These are phyloP conservation scores for Apostasia ramifera DNA, from an alignment of 106 monocot species.

Conservation along the genomic window DNA sequence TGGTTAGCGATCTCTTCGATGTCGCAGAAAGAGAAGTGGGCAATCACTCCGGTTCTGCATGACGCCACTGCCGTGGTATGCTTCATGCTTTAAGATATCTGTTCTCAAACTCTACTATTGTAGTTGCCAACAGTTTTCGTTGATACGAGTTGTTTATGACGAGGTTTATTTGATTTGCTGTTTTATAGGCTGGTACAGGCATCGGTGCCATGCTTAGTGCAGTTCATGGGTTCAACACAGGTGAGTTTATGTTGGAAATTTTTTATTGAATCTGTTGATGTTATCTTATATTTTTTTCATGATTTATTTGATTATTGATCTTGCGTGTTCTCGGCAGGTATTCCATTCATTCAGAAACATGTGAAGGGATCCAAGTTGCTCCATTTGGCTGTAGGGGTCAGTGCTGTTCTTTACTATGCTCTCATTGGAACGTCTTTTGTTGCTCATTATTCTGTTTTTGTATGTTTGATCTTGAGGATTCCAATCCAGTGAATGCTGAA, in stretches of 20 bases:
- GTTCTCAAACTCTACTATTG: not conserved
- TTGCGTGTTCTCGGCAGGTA: slow-evolving; percentile 27
- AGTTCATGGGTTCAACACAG: slow-evolving; percentile 76
- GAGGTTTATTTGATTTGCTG: not conserved
- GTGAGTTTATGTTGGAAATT: slow-evolving; percentile 10
- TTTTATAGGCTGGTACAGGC: slow-evolving; percentile 74
- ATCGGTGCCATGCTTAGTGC: slow-evolving; percentile 67
- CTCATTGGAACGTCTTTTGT: too few relatives aligned
- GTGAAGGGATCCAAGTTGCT: slow-evolving; percentile 74
- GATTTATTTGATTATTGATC: not conserved
- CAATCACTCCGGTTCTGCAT: slow-evolving; percentile 65
- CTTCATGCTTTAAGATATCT: not conserved
- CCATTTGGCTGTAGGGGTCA: slow-evolving; percentile 62
- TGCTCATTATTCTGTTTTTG: not conserved
- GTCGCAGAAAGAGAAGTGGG: slow-evolving; percentile 58
- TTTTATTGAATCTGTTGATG: not conserved
- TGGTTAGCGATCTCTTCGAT: not conserved
- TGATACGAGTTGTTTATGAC: not conserved
- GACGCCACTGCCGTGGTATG: slow-evolving; percentile 72
- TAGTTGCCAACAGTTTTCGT: not conserved
- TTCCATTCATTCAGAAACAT: slow-evolving; percentile 72
- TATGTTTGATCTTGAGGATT: not conserved
- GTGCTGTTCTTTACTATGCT: not conserved
- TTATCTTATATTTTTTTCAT: not conserved
- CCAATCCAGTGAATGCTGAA: not conserved